Percentiles rank a stretch among this genome's conserved stretches.
These are phyloP conservation scores for Aphanomyces euteiches DNA, from an alignment of 352 stramenopile genomes.

Conservation along the genomic window DNA sequence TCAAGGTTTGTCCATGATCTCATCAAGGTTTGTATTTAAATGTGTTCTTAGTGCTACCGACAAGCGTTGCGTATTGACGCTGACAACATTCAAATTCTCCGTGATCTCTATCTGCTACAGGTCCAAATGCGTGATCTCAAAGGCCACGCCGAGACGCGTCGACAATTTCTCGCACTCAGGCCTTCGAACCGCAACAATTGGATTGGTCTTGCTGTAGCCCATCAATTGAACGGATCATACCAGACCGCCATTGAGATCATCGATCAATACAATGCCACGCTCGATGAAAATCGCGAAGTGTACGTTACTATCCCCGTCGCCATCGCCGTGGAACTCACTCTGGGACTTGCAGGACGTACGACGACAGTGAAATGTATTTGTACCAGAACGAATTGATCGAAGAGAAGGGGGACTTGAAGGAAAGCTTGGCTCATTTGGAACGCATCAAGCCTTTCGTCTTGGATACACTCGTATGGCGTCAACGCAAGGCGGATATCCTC, in stretches of 20 bases:
- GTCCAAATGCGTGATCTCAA: conserved; percentile 88
- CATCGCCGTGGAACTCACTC: not conserved
- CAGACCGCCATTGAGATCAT: conserved; percentile 94
- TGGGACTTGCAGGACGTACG: conserved; percentile 61
- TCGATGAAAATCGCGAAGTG: conserved; percentile 50
- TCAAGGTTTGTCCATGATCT: conserved; percentile 61
- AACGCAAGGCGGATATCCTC: conserved; percentile 73
- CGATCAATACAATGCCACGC: conserved; percentile 92
- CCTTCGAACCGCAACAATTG: conserved; percentile 95
- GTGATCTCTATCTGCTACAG: conserved; percentile 95
- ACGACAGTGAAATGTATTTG: conserved; percentile 95
- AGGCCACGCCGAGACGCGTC: conserved; percentile 92
- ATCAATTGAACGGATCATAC: conserved; percentile 91
- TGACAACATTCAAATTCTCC: conserved; percentile 97
- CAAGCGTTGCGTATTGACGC: conserved; percentile 94
- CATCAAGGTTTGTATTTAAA: not conserved
- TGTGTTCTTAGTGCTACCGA: conserved; percentile 95
- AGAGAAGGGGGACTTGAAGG: conserved; percentile 80
- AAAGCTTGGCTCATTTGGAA: conserved; percentile 84
- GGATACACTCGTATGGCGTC: conserved; percentile 69
- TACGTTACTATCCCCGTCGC: not conserved
- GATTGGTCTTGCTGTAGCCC: conserved; percentile 95
- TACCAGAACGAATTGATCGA: conserved; percentile 94
- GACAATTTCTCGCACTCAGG: conserved; percentile 92
- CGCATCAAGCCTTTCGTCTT: conserved; percentile 67